A percentile compares a stretch with the other conserved stretches of the same genome.
These are phyloP conservation scores for Thelephora ganbajun DNA, from an alignment of 768 basidiomycete genomes.

Conservation along the genomic window DNA sequence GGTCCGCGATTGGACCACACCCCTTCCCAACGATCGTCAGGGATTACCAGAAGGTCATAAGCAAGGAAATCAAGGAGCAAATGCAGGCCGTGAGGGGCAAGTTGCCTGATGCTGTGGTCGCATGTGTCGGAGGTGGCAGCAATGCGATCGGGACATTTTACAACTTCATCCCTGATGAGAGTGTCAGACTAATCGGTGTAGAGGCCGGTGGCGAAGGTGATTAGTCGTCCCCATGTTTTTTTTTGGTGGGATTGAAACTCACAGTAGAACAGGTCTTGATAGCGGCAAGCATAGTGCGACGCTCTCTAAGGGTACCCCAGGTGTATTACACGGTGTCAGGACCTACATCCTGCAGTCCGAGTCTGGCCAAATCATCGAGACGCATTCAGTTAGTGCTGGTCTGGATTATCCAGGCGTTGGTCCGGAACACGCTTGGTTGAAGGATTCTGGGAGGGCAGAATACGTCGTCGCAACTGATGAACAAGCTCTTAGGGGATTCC, in stretches of 20 bases:
- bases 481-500: constrained; percentile 84
- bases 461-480: constrained; percentile 92
- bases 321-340: constrained; percentile 90
- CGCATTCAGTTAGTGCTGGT: constrained; percentile 93
- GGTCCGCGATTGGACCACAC: constrained; percentile 94
- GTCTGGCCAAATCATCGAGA: constrained; percentile 90
- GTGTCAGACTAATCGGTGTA: constrained; percentile 80
- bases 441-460: constrained; percentile 86
- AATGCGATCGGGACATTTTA: constrained; percentile 98
- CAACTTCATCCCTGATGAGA: constrained; percentile 85
- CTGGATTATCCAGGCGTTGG: constrained; percentile 96
- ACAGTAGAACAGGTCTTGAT: constrained; percentile 43
- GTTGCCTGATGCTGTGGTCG: constrained; percentile 87
- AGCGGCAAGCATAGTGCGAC: constrained; percentile 88
- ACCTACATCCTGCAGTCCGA: constrained; percentile 88
- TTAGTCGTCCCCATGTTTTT: neutral
- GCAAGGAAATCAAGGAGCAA: constrained; percentile 87
- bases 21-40: constrained; percentile 99
- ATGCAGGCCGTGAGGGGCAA: constrained; percentile 59
- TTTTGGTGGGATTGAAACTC: neutral
- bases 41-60: constrained; percentile 94
- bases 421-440: constrained; percentile 95
- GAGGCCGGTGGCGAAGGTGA: constrained; percentile 96
- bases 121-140: constrained; percentile 95
- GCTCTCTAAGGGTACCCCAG: constrained; percentile 78